phyloP scores from a whole-genome alignment of 2,329 filamentous ascomycete genomes.

The Aspergillus latus region DNA sequence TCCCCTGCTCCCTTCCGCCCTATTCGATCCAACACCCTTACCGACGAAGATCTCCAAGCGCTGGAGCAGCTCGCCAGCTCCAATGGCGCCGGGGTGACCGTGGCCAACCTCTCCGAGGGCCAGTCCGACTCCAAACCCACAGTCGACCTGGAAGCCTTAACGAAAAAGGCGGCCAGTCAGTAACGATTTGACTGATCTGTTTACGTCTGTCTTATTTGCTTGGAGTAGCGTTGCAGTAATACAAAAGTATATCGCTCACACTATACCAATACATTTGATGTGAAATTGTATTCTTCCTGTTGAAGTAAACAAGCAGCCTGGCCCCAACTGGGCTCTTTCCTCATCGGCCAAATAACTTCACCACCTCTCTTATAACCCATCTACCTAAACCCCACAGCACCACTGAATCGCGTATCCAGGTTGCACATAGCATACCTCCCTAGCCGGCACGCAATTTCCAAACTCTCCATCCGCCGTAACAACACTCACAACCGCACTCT shows the following conservation, averaged over 20 bases:
- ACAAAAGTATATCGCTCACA: not conserved
- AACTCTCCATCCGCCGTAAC: not conserved
- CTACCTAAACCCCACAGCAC: not conserved
- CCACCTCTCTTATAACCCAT: not conserved
- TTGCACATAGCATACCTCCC: not conserved
- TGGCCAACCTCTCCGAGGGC: constrained; percentile 23
- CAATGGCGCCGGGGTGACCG: constrained; percentile 19
- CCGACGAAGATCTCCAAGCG: constrained; percentile 45
- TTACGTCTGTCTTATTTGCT: not conserved
- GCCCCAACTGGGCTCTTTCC: not conserved
- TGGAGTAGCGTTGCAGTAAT: not conserved
- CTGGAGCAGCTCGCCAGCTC: constrained; percentile 41
- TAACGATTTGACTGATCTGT: constrained; percentile 16
- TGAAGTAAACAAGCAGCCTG: not conserved
- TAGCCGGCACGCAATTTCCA: not conserved
- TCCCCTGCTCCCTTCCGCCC: constrained; percentile 66
- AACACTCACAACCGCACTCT: not conserved
- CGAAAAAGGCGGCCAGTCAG: constrained; percentile 36
- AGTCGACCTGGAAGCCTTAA: constrained; percentile 41
- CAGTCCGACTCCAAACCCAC: constrained; percentile 25
- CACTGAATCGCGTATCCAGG: not conserved
- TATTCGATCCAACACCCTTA: constrained; percentile 54
- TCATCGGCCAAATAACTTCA: too few species aligned
- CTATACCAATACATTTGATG: not conserved
- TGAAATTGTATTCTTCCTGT: not conserved